Percentiles rank a stretch among this genome's conserved stretches.
These are phyloP conservation scores for Dothiorella sarmentorum DNA, from an alignment of 2,329 filamentous ascomycete species.

Conservation along the genomic window DNA sequence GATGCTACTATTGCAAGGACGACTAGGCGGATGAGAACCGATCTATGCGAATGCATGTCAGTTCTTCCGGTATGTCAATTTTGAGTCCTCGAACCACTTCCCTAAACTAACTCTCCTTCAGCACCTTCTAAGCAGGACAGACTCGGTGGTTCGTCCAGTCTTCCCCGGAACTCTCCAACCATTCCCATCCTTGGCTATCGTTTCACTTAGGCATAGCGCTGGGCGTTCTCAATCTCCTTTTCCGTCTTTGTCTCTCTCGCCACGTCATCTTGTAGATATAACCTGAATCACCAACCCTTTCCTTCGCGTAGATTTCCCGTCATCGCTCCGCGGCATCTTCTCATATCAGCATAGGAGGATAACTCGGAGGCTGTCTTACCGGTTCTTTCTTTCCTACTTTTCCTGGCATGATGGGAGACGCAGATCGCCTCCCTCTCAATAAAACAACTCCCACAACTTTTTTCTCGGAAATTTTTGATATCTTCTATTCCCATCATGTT, in stretches of 20 bases:
- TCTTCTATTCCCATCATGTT: neutral
- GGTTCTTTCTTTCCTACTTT: neutral
- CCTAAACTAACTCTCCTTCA: neutral
- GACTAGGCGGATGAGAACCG: too few relatives aligned
- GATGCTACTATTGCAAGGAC: neutral
- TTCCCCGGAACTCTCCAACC: neutral
- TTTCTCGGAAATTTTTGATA: neutral
- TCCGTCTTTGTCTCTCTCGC: neutral
- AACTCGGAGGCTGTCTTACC: neutral
- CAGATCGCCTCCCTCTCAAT: neutral
- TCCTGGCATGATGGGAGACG: neutral
- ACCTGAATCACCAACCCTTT: neutral
- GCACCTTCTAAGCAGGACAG: neutral
- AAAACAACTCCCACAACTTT: neutral
- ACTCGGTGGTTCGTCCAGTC: too few relatives aligned
- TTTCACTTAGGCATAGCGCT: neutral
- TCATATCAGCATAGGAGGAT: neutral
- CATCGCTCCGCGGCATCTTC: neutral
- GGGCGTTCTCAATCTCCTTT: neutral
- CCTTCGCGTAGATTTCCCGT: neutral
- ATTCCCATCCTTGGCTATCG: neutral
- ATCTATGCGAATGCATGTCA: too few relatives aligned
- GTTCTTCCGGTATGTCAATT: neutral
- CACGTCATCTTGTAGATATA: neutral
- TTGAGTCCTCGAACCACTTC: neutral